Percentiles rank a stretch among this genome's conserved stretches.
Evolutionary conservation across 345 rosid genomes (phyloP).

Genomic region (Aquilaria sinensis): DNA sequence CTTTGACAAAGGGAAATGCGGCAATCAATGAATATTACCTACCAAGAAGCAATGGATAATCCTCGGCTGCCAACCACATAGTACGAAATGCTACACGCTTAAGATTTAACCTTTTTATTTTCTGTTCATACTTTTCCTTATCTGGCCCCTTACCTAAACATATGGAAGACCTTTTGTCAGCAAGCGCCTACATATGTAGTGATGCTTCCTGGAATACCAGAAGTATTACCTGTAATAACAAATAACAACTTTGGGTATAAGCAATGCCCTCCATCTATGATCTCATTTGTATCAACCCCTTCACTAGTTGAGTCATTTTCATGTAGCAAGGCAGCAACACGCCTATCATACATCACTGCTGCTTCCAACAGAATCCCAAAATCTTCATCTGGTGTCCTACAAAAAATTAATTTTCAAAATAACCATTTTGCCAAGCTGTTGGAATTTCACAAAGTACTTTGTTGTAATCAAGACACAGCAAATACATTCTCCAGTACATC

Average conservation of each 20-base stretch:
- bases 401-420: conserved; percentile 7
- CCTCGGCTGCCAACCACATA: conserved; percentile 95
- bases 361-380: conserved; percentile 94
- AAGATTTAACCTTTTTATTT: conserved; percentile 67
- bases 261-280: conserved; percentile 38
- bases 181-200: not conserved
- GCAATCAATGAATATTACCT: conserved; percentile 1
- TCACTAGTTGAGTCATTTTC: conserved; percentile 46
- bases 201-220: conserved; percentile 3
- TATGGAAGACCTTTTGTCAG: conserved; percentile 6
- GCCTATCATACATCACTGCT: conserved; percentile 92
- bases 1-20: not conserved
- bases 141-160: conserved; percentile 91
- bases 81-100: conserved; percentile 91
- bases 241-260: conserved; percentile 74
- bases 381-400: conserved; percentile 98
- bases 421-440: too few species aligned
- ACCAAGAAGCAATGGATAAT: conserved; percentile 92
- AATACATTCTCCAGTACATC: too few species aligned
- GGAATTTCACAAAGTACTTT: too few species aligned
- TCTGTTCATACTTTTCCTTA: conserved; percentile 78
- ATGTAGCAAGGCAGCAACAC: conserved; percentile 74
- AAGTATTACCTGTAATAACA: conserved; percentile 70
- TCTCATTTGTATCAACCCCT: conserved; percentile 42
- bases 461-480: too few species aligned